phyloP scores from a whole-genome alignment of 1,139 yeast genomes.

The Scheffersomyces parashehatae region DNA sequence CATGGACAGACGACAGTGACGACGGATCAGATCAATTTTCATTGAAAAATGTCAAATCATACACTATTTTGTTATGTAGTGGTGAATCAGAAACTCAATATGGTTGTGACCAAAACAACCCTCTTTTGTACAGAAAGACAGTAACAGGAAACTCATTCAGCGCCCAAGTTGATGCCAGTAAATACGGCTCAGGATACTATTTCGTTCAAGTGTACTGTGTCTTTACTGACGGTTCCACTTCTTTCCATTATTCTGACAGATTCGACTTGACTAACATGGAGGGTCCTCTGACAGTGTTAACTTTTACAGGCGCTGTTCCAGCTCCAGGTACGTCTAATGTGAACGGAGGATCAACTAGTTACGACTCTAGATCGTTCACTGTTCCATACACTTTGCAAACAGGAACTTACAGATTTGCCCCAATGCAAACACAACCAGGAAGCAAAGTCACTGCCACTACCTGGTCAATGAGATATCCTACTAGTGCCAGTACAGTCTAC shows the following conservation, averaged over 20 bases:
- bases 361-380: constrained; percentile 35
- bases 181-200: constrained; percentile 63
- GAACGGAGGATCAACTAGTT: constrained; percentile 23
- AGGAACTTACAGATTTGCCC: constrained; percentile 75
- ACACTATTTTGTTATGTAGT: constrained; percentile 63
- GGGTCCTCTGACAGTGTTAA: constrained; percentile 37
- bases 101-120: constrained; percentile 34
- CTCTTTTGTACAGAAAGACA: constrained; percentile 19
- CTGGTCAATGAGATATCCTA: constrained; percentile 63
- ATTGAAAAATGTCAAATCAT: constrained; percentile 42
- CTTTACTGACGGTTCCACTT: constrained; percentile 40
- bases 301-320: constrained; percentile 46
- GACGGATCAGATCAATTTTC: constrained; percentile 43
- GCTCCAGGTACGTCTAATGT: constrained; percentile 32
- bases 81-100: constrained; percentile 55
- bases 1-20: constrained; percentile 61
- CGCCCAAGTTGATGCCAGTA: constrained; percentile 41
- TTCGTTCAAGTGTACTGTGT: constrained; percentile 63
- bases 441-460: constrained; percentile 63
- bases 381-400: constrained; percentile 75
- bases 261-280: constrained; percentile 69
- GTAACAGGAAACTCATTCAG: constrained; percentile 32
- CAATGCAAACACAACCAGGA: constrained; percentile 89
- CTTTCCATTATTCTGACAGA: constrained; percentile 74
- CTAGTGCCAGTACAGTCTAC: constrained; percentile 63